A percentile compares a stretch with the other conserved stretches of the same genome.
Evolutionary conservation across 2,329 filamentous ascomycete species (phyloP).

Genomic region (Neurospora crassa): DNA sequence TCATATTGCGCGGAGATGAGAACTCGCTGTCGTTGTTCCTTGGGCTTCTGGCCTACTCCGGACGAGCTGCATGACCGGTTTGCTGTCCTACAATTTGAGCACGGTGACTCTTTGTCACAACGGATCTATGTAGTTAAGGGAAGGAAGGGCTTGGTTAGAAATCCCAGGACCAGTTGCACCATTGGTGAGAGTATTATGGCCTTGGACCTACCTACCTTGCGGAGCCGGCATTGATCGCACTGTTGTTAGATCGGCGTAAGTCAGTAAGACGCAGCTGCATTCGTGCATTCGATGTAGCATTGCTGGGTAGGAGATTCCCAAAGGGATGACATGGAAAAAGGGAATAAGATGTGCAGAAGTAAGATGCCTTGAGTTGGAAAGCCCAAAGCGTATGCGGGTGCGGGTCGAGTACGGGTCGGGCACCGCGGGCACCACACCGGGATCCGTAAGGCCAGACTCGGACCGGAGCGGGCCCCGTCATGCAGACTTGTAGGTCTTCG

Average conservation of each 20-base stretch:
- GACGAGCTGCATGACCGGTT: slow-evolving; percentile 45
- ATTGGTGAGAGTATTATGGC: neutral
- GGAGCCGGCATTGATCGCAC: slow-evolving; percentile 32
- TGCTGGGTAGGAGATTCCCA: neutral
- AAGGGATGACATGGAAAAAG: neutral
- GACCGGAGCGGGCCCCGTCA: neutral
- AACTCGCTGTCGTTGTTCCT: slow-evolving; percentile 45
- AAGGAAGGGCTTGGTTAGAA: neutral
- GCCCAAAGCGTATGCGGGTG: neutral
- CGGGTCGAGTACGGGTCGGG: neutral
- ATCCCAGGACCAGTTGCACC: neutral
- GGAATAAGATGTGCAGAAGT: neutral
- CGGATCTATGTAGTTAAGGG: slow-evolving; percentile 34
- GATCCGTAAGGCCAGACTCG: neutral
- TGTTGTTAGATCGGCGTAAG: slow-evolving; percentile 14
- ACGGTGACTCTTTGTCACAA: slow-evolving; percentile 49
- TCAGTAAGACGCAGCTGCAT: slow-evolving; percentile 7
- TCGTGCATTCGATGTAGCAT: neutral
- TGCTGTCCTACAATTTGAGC: slow-evolving; percentile 46
- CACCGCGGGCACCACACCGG: neutral
- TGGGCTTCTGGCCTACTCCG: slow-evolving; percentile 43
- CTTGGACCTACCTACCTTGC: slow-evolving; percentile 14
- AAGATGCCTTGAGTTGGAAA: neutral
- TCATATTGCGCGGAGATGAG: slow-evolving; percentile 50
- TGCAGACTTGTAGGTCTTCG: neutral